Evolutionary conservation across 2,329 filamentous ascomycete genomes (phyloP), one percentile per base, ranked within the genome.

Genomic region (Pyrenophora tritici-repentis): DNA sequence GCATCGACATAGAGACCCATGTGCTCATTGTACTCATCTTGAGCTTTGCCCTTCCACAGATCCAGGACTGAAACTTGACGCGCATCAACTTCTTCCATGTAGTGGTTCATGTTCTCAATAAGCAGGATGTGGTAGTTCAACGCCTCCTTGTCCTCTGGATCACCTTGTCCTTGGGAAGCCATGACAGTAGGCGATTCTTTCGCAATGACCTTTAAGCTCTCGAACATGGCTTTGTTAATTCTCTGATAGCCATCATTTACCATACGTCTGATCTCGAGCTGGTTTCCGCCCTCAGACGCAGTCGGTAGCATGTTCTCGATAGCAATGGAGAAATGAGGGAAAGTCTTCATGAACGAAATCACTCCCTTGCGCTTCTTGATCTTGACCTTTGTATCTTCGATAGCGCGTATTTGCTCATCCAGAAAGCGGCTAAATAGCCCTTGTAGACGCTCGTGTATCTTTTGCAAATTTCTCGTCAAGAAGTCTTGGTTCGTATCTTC

Each of bases 91-190:
- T 97, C 92, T 71, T 97, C 92, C 9, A 94, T 80, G 75, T 96
- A 97, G 74, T 96, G 91, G 69, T 97, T 95, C 91, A 97, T 97
- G 73, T 99, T 99, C 74, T 99, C 93, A 62, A 99, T 97, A 46
- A 97, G 82, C 29, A 97, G 82, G 65, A 99, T 96, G 74, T 97
- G 92, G 76, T 96, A 96, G 76, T 97, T 97, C 54, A 99, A 83
- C 4, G 91, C 90, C 73, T 97, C 92, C 76, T 99, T 97, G 70
- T 97, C 94, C 72, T 97, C 94, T 1, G 84, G 83, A 63, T 89
- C 87, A 42, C 75, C 76, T 60, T 78, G 72, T 37, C 76, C 71
- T 59, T 79, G 72, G 55, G 78, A 71, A 81, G 90, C 79, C 72
- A 74, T 73, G 14, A 76, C 76, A 1, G 73, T 71, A 0, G 84